Percentiles rank a stretch among this genome's conserved stretches.
phyloP scores from a whole-genome alignment of 495 filamentous ascomycete species.

The Penicillium longicatenatum region DNA sequence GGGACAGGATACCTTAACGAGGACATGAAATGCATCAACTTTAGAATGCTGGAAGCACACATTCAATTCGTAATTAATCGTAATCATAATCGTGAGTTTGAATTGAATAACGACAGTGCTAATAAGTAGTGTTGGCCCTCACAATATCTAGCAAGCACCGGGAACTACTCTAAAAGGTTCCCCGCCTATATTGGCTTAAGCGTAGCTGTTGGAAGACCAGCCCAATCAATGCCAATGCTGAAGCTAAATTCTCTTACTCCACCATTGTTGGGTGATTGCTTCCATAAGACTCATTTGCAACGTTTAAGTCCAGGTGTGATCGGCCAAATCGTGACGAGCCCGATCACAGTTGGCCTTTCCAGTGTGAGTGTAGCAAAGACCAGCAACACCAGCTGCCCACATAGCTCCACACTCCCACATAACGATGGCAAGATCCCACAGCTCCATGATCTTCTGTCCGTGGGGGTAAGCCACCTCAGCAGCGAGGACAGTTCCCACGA shows the following conservation, averaged over 20 bases:
- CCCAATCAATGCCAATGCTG: background rate
- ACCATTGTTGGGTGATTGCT: background rate
- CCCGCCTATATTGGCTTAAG: background rate
- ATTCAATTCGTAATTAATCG: too few relatives aligned
- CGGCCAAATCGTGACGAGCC: conserved; percentile 15
- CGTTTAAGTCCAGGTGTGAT: conserved; percentile 17
- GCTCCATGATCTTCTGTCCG: conserved; percentile 13
- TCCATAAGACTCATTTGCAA: background rate
- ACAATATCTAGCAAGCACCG: background rate
- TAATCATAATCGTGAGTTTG: too few relatives aligned
- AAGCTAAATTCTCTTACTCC: background rate
- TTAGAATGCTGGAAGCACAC: background rate
- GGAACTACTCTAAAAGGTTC: background rate
- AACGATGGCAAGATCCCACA: conserved; percentile 17
- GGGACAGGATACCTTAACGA: too few relatives aligned
- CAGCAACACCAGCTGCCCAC: conserved; percentile 16
- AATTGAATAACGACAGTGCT: background rate
- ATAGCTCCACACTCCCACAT: conserved; percentile 19
- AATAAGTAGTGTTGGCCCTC: background rate
- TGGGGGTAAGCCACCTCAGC: conserved; percentile 16
- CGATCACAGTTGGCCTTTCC: conserved; percentile 16
- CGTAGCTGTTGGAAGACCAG: background rate
- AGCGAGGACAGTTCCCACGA: conserved; percentile 12
- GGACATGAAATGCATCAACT: background rate
- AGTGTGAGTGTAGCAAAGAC: conserved; percentile 15